Evolutionary conservation across 768 basidiomycete species (phyloP), one percentile per base, ranked within the genome.

Genomic region (Podaxis rugospora): DNA sequence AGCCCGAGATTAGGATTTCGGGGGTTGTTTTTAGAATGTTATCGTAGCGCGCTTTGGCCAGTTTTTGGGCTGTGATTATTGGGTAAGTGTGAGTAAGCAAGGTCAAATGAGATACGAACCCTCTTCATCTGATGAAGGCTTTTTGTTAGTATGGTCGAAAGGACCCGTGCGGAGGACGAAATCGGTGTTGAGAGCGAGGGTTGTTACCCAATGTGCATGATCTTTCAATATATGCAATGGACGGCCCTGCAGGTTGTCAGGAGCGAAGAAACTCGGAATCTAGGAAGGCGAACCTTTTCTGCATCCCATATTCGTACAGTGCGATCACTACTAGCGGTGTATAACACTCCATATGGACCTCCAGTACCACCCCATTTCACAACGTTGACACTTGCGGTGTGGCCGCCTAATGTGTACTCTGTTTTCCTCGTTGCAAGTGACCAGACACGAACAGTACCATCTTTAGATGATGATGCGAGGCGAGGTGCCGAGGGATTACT

Each of bases 161-260:
- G 96, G 95, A 0, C 96, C 96, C 0, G 96, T 98, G 23, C 95
- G 88, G 3, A 97, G 81, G 27, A 96, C 86, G 68, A 95, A 97
- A 70, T 99, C 96, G 9, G 95, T 95, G 72, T 95, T 96, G 57
- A 98, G 80, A 3, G 97, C 88, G 47, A 99, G 84, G 0, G 95
- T 98, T 18, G 95, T 99, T 6, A 99, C 97, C 96, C 95, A 98
- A 69, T 99, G 97, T 0, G 95, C 97, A 67, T 99, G 96, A 63
- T 98, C 95, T 72, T 92, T 94, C 27, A 98, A 76, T 0, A 88
- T 87, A 67, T 95, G 83, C 39, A 98, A 77, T 27, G 86, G 84
- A 71, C 85, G 89, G 0, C 95, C 96, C 90, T 95, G 66, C 56
- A 16, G 53, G 51, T 40, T 1, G 3, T 49, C 5, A 55, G 35